A percentile compares a stretch with the other conserved stretches of the same genome.
Evolutionary conservation across 2,329 filamentous ascomycete genomes (phyloP).

Genomic region (Aspergillus pseudoviridinutans): DNA sequence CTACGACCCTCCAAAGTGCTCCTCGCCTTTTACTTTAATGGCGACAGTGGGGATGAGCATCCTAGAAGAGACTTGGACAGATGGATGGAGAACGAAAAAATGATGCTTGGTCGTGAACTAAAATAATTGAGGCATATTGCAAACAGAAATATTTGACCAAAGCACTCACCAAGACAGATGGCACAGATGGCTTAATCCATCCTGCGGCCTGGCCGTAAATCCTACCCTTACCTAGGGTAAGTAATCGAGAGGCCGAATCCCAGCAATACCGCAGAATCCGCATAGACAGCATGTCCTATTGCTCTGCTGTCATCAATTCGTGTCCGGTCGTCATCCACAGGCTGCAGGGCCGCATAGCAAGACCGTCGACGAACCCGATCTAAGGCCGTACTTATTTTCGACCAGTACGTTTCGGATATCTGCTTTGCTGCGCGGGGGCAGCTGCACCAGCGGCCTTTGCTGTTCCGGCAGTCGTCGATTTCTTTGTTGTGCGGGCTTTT

Average conservation of each 20-base stretch:
- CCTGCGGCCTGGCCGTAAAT: neutral
- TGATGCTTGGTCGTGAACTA: neutral
- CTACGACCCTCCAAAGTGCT: neutral
- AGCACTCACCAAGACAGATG: neutral
- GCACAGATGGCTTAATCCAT: neutral
- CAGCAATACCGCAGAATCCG: neutral
- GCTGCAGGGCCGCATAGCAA: neutral
- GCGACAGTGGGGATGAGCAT: neutral
- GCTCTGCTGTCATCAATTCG: neutral
- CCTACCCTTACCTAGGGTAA: neutral
- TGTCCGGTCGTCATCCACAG: neutral
- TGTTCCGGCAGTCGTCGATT: neutral
- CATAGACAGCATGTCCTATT: neutral
- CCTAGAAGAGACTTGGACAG: neutral
- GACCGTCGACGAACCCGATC: neutral
- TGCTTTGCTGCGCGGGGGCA: neutral
- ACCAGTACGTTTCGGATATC: neutral
- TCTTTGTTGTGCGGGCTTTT: neutral
- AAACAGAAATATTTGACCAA: neutral
- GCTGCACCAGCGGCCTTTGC: neutral
- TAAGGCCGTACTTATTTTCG: neutral
- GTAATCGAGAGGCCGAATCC: neutral
- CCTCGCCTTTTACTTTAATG: neutral
- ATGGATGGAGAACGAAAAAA: neutral
- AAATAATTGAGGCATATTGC: neutral